These are phyloP conservation scores for Fusarium sublunatum DNA, from an alignment of 2,329 filamentous ascomycete species.

Conservation along the genomic window DNA sequence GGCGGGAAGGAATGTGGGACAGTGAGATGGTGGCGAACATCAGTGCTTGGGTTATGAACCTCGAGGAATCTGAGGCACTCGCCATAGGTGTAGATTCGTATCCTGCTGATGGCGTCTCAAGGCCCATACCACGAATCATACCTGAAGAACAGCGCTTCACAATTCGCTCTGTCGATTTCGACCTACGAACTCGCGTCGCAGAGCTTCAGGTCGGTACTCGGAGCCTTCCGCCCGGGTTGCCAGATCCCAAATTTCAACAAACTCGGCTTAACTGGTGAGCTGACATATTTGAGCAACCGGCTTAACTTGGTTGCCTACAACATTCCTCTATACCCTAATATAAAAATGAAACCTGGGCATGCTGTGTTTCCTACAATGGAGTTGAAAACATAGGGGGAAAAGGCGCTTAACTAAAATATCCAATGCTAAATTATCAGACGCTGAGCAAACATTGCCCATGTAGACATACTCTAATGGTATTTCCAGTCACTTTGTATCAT, in stretches of 20 bases:
- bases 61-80: conserved; percentile 62
- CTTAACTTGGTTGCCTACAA: neutral
- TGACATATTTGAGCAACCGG: neutral
- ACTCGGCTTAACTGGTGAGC: conserved; percentile 62
- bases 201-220: conserved; percentile 65
- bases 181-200: conserved; percentile 63
- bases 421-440: conserved; percentile 6
- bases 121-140: conserved; percentile 48
- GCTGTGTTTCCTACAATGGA: conserved; percentile 1
- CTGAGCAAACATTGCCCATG: neutral
- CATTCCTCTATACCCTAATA: neutral
- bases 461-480: conserved; percentile 2
- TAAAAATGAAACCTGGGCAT: neutral
- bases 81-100: conserved; percentile 37
- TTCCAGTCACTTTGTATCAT: conserved; percentile 3
- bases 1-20: conserved; percentile 78
- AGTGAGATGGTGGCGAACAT: conserved; percentile 68
- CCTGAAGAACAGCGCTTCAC: conserved; percentile 67
- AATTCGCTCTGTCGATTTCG: conserved; percentile 67
- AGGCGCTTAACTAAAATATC: neutral
- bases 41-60: conserved; percentile 64
- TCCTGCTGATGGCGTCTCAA: conserved; percentile 9
- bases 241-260: conserved; percentile 60
- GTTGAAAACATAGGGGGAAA: conserved; percentile 1
- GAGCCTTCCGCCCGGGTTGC: conserved; percentile 58